phyloP scores from a whole-genome alignment of 495 filamentous ascomycete species.

The Neurospora sp. region DNA sequence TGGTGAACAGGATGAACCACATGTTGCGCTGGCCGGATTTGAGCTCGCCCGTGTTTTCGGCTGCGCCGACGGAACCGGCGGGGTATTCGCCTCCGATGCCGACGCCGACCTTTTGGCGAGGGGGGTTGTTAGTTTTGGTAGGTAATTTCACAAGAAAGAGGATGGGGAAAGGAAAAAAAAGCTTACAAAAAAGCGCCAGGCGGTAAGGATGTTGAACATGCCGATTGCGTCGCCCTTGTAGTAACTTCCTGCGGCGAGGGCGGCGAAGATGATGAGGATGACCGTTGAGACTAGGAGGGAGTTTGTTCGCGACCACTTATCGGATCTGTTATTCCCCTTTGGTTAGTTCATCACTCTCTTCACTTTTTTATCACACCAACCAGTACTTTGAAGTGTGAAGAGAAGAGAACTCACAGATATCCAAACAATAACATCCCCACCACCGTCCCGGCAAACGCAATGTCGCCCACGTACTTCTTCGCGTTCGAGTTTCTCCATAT shows the following conservation, averaged over 20 bases:
- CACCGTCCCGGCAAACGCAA: conserved; percentile 84
- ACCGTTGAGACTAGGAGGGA: conserved; percentile 70
- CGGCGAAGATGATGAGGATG: conserved; percentile 75
- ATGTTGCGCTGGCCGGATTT: conserved; percentile 69
- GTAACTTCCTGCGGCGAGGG: conserved; percentile 68
- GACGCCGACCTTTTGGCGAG: conserved; percentile 31
- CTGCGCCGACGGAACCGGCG: conserved; percentile 73
- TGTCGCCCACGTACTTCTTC: conserved; percentile 58
- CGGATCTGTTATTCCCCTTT: conserved; percentile 29
- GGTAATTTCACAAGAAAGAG: too few relatives aligned
- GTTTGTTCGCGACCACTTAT: conserved; percentile 75
- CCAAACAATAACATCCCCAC: conserved; percentile 78
- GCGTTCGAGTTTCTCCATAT: conserved; percentile 56
- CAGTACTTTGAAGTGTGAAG: neutral
- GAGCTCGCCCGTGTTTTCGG: conserved; percentile 76
- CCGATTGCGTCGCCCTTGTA: conserved; percentile 54
- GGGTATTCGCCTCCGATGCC: conserved; percentile 74
- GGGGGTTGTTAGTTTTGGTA: conserved; percentile 2
- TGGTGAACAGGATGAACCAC: conserved; percentile 93
- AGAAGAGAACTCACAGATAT: conserved; percentile 35
- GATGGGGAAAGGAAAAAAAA: too few relatives aligned
- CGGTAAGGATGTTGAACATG: conserved; percentile 72
- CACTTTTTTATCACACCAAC: too few relatives aligned
- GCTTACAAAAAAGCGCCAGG: conserved; percentile 77
- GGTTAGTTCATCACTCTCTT: neutral